A percentile compares a stretch with the other conserved stretches of the same genome.
phyloP scores from a whole-genome alignment of 257 asterid genomes.

The Knoxia roxburghii region DNA sequence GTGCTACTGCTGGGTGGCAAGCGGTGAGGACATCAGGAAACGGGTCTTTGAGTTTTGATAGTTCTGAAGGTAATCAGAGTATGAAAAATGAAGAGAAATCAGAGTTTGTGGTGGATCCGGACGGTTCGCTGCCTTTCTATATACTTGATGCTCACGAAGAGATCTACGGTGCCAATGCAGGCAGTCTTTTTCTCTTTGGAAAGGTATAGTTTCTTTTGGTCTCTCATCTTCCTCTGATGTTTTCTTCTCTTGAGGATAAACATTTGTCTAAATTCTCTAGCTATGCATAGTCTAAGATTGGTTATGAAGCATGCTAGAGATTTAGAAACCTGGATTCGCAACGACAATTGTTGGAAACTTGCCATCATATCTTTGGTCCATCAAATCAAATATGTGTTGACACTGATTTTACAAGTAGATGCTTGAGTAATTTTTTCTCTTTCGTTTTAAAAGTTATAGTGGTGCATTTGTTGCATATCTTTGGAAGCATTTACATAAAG shows the following conservation, averaged over 20 bases:
- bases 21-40: conserved; percentile 55
- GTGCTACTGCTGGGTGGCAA: conserved; percentile 85
- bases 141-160: conserved; percentile 92
- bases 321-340: neutral
- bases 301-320: neutral
- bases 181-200: conserved; percentile 83
- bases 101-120: conserved; percentile 59
- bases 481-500: neutral
- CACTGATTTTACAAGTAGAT: neutral
- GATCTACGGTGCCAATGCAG: conserved; percentile 65
- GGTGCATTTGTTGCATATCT: neutral
- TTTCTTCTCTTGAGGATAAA: conserved; percentile 7
- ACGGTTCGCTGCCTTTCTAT: conserved; percentile 82
- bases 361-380: neutral
- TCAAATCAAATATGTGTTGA: neutral
- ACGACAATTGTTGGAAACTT: neutral
- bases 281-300: neutral
- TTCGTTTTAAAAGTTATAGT: neutral
- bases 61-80: conserved; percentile 27
- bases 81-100: conserved; percentile 45
- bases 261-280: neutral
- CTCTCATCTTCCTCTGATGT: neutral
- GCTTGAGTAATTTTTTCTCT: neutral
- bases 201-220: conserved; percentile 44
- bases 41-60: conserved; percentile 28